These are phyloP conservation scores for Amyloporia xantha DNA, from an alignment of 768 basidiomycete species.

Conservation along the genomic window DNA sequence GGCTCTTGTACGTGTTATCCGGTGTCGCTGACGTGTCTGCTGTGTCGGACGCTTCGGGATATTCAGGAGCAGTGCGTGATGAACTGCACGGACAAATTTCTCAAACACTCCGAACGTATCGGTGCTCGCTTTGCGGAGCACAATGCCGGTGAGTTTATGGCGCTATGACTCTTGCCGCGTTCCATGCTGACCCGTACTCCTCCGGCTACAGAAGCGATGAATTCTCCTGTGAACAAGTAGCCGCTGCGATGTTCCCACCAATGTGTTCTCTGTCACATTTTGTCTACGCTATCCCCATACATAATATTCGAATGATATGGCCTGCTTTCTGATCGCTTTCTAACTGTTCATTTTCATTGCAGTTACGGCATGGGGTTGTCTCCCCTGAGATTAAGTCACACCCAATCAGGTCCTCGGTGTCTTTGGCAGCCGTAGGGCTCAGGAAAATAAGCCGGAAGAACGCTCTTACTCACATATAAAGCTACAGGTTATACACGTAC, in stretches of 20 bases:
- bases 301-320: no score
- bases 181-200: constrained; percentile 5
- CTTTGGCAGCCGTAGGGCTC: no score
- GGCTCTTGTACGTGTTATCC: constrained; percentile 3
- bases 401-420: no score
- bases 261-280: no score
- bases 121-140: constrained; percentile 88
- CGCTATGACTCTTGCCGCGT: constrained; percentile 1
- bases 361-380: no score
- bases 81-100: constrained; percentile 96
- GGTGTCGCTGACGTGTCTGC: constrained; percentile 3
- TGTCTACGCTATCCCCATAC: no score
- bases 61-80: constrained; percentile 81
- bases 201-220: constrained; percentile 16
- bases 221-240: constrained; percentile 9
- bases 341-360: no score
- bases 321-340: no score
- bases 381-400: no score
- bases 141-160: constrained; percentile 70
- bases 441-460: no score
- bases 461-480: no score
- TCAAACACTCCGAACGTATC: constrained; percentile 93
- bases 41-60: constrained; percentile 1
- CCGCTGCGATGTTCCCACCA: background rate
- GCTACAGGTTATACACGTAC: no score